Evolutionary conservation across 2,329 filamentous ascomycete genomes (phyloP), one percentile per base, ranked within the genome.

Genomic region (Hypoxylon sp.): DNA sequence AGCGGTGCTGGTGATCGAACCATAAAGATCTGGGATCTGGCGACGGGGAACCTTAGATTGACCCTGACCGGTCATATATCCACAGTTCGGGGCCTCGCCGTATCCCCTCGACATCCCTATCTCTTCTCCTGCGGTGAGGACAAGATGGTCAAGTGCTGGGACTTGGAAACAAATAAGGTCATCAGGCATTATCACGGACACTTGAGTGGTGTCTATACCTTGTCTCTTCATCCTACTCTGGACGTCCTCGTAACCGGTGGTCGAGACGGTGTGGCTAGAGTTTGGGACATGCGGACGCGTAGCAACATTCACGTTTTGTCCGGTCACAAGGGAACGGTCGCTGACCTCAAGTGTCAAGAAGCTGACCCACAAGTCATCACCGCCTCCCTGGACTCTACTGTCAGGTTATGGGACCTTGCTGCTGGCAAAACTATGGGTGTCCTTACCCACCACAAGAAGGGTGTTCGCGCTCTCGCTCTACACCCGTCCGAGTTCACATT

Each of bases 101-200:
- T 99, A 6, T 97, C 93, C 19, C 93, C 94, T 14, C 86, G 96
- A 50, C 96, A 99, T 81, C 97, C 96, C 0, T 99, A 99, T 77
- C 87, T 99, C 9, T 99, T 99, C 81, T 97, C 94, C 10, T 99
- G 96, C 76, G 97, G 93, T 64, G 96, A 99, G 81, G 96, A 99
- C 80, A 99, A 99, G 84, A 98, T 98, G 94, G 96, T 99, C 69
- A 99, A 99, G 82, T 99, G 96, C 82, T 99, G 96, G 96, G 96
- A 99, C 82, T 83, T 99, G 72, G 96, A 99, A 81, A 98, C 95
- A n/a, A 99, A 99, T 84, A 98, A 98, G 81, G 96, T 99, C 66
- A 98, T 98, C 77, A 89, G 95, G 41, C 94, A 98, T 81, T 99
- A 98, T 79, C 96, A 99, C 79, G 97, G 97, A 17, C 96, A 99